Base-by-base conservation (phyloP, 1,139 yeast species). In the Pichia sp. region DNA sequence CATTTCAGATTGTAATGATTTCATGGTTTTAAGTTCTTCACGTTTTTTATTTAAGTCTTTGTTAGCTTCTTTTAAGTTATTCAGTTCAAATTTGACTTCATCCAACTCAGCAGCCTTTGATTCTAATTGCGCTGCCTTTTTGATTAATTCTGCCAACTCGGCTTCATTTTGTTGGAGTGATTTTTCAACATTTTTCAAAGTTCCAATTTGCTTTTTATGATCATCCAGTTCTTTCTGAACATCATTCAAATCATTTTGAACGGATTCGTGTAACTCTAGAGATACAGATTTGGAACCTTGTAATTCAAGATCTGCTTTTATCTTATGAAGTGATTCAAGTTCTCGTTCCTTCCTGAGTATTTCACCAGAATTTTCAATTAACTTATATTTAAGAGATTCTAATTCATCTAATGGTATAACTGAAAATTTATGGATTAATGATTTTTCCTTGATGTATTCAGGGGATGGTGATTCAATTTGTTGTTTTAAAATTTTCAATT, bases 331-430 rank as follows among this genome's bases (percentile, higher is more conserved):
- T 3, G 45, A 30, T 8, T 34, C 33, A 7, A 50, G 31, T 21
- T 50, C 53, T 16, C 36, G 27, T n/a, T 42, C 37, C 31, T 43
- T 37, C 31, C 33, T 33, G 6, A 35, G 48, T 46, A 48, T 32
- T 4, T 31, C 38, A 6, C 28, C 18, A 6, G 38, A 9, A 18
- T 23, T 40, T 13, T 33, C 32, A 9, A 29, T 3, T n/a, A 48
- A 29, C 27, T 48, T 38, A 11, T 32, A 25, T 10, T 34, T 41
- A 19, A 51, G 14, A 6, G 31, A 31, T 1, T 52, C 47, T 33
- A 56, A 50, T 24, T 64, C 64, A 7, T 43, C 48, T 5, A 50
- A 39, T 11, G 68, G 50, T 15, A 76, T 34, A 11, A 56, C 50
- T 13, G 56, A 53, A 16, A 55, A 36, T 5, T 60, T 60, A 14